A percentile compares a stretch with the other conserved stretches of the same genome.
Evolutionary conservation across 441 rosid genomes (phyloP).

Genomic region (Erysimum cheiri): DNA sequence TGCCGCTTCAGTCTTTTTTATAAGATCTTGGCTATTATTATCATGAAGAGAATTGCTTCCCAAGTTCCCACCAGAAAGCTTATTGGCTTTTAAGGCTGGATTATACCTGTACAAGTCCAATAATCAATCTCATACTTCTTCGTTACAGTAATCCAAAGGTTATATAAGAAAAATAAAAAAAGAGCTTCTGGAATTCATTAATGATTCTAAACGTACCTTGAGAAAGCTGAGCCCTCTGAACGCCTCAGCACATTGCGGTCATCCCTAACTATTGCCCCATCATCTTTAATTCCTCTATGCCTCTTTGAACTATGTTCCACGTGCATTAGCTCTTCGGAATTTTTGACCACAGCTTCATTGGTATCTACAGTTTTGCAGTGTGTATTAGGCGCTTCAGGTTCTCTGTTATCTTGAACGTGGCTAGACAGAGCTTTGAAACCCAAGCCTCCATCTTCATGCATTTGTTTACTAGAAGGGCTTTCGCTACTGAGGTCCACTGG

Average conservation of each 20-base stretch:
- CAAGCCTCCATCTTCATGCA: constrained; percentile 37
- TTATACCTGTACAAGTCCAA: constrained; percentile 60
- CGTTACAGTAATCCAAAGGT: constrained; percentile 2
- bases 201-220: constrained; percentile 53
- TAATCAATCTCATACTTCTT: constrained; percentile 30
- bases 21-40: constrained; percentile 48
- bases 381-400: constrained; percentile 32
- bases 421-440: constrained; percentile 34
- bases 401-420: constrained; percentile 40
- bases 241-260: constrained; percentile 73
- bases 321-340: constrained; percentile 15
- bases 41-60: constrained; percentile 68
- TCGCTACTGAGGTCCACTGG: constrained; percentile 38
- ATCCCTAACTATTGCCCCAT: constrained; percentile 49
- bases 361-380: constrained; percentile 34
- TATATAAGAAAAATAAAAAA: not conserved
- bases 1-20: constrained; percentile 50
- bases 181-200: not conserved
- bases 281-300: constrained; percentile 52
- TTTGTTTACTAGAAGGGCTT: constrained; percentile 45
- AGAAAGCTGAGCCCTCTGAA: constrained; percentile 81
- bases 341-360: constrained; percentile 29
- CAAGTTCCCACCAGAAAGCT: constrained; percentile 57
- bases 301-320: constrained; percentile 47
- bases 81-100: constrained; percentile 60